These are phyloP conservation scores for Cordyceps cicadae DNA, from an alignment of 2,329 filamentous ascomycete species.

Conservation along the genomic window DNA sequence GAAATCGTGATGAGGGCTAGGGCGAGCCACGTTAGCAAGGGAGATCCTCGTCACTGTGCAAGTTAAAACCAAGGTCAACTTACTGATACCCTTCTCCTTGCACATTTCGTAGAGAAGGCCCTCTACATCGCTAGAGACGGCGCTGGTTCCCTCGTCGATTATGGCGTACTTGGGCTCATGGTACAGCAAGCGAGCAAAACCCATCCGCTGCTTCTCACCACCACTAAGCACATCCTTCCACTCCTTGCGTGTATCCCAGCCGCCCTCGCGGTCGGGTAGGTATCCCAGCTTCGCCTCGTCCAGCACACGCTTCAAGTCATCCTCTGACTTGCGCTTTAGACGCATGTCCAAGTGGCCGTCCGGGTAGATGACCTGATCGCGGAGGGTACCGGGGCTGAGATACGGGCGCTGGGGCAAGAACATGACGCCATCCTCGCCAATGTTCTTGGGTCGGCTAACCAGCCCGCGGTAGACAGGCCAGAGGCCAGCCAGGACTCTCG, in stretches of 20 bases:
- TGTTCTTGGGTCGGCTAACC: constrained; percentile 73
- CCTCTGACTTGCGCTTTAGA: constrained; percentile 66
- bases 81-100: constrained; percentile 89
- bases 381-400: constrained; percentile 80
- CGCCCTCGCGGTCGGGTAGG: constrained; percentile 82
- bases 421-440: constrained; percentile 90
- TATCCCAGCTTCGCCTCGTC: constrained; percentile 83
- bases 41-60: not conserved
- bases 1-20: constrained; percentile 87
- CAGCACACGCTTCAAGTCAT: constrained; percentile 67
- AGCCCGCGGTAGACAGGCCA: constrained; percentile 96
- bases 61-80: constrained; percentile 25
- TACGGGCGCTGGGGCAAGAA: constrained; percentile 94
- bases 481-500: constrained; percentile 79
- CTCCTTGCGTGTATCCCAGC: constrained; percentile 93
- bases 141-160: constrained; percentile 90
- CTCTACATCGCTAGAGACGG: constrained; percentile 90
- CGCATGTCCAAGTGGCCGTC: constrained; percentile 93
- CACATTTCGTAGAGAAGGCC: constrained; percentile 86
- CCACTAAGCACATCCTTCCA: constrained; percentile 98
- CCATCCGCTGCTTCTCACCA: constrained; percentile 94
- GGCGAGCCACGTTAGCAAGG: constrained; percentile 14
- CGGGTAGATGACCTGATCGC: constrained; percentile 96
- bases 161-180: constrained; percentile 93
- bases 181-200: constrained; percentile 81